These are phyloP conservation scores for Olyra latifolia DNA, from an alignment of 176 grass and related monocot genomes.

Conservation along the genomic window DNA sequence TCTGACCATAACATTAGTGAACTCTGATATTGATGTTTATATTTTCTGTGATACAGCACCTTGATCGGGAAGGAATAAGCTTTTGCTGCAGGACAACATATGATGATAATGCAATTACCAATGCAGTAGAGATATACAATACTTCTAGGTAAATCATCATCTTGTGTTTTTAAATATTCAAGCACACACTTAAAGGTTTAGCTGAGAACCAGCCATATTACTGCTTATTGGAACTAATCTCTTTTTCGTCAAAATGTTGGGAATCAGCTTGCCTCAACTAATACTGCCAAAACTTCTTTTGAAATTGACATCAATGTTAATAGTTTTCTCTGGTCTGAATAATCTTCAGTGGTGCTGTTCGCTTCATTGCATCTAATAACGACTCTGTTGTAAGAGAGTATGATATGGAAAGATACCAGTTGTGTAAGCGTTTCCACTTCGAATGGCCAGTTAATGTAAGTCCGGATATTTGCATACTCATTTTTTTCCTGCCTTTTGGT, in stretches of 20 bases:
- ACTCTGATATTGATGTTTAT: not conserved
- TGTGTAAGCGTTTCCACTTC: conserved; percentile 60
- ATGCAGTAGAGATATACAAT: conserved; percentile 77
- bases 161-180: not conserved
- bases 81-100: conserved; percentile 73
- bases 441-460: conserved; percentile 76
- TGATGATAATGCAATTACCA: conserved; percentile 90
- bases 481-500: not conserved
- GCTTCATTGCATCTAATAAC: conserved; percentile 69
- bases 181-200: not conserved
- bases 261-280: not conserved
- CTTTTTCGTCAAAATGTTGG: not conserved
- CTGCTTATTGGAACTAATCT: not conserved
- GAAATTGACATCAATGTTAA: not conserved
- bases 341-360: conserved; percentile 56
- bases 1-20: too few species aligned
- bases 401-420: conserved; percentile 62
- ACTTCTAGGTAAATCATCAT: conserved; percentile 52
- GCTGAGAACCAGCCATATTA: not conserved
- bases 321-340: not conserved
- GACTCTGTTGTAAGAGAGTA: conserved; percentile 64
- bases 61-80: conserved; percentile 80
- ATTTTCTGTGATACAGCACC: conserved; percentile 47
- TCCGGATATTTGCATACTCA: not conserved
- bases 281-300: not conserved